Percentiles rank a stretch among this genome's conserved stretches.
phyloP scores from a whole-genome alignment of 176 grass and related monocot species.

The Lolium perenne region DNA sequence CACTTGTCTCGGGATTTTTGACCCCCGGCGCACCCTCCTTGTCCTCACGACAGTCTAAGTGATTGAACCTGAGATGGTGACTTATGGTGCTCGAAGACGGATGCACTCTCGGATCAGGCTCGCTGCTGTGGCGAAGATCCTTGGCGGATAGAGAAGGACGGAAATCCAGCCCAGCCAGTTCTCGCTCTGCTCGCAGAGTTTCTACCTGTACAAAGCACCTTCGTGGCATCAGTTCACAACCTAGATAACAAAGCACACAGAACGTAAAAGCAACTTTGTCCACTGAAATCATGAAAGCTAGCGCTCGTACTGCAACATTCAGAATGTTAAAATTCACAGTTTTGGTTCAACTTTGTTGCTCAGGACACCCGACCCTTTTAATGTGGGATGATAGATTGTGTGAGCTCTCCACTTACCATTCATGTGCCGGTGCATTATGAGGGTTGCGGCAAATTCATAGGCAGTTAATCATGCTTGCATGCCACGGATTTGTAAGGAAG shows the following conservation, averaged over 20 bases:
- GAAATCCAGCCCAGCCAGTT: slow-evolving; percentile 25
- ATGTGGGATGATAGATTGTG: not conserved
- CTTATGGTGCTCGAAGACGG: slow-evolving; percentile 67
- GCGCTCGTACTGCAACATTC: not conserved
- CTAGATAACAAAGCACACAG: not conserved
- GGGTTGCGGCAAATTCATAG: not conserved
- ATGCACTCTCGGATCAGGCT: slow-evolving; percentile 50
- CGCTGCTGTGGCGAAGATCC: slow-evolving; percentile 43
- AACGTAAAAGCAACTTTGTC: not conserved
- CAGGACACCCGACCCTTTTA: not conserved
- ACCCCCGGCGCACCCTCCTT: slow-evolving; percentile 41
- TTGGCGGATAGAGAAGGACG: slow-evolving; percentile 52
- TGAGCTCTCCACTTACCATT: not conserved
- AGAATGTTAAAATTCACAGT: not conserved
- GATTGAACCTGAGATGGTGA: slow-evolving; percentile 54
- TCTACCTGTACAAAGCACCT: slow-evolving; percentile 46
- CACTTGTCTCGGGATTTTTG: slow-evolving; percentile 52
- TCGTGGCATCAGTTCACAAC: slow-evolving; percentile 40
- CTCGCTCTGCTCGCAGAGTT: slow-evolving; percentile 34
- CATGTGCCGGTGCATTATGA: slow-evolving; percentile 22
- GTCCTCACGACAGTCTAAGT: slow-evolving; percentile 45
- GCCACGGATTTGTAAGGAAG: slow-evolving; percentile 18
- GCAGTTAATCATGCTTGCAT: slow-evolving; percentile 28
- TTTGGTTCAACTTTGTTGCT: not conserved
- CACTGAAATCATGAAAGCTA: slow-evolving; percentile 14